Base-by-base conservation (phyloP, 2,329 filamentous ascomycete species). In the Curvularia spicifera region DNA sequence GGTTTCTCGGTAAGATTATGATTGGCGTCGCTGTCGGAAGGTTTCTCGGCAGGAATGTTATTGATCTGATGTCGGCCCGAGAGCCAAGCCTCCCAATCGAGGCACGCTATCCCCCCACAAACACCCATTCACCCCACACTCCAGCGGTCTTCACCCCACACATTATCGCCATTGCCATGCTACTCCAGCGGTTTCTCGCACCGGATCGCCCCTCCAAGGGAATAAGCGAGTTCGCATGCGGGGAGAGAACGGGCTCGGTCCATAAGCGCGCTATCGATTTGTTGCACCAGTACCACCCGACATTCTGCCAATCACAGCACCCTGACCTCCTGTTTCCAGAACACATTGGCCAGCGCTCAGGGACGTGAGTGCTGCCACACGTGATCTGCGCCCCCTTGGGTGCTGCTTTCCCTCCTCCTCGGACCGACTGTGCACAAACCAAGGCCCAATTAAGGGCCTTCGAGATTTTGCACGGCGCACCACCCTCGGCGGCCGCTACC, bases 381-480 rank as follows among this genome's bases (percentile, higher is more conserved):
- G 53, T 54, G 50, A 54, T 29, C 2, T 31, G 26, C 48, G 26
- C 33, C 12, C 13, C 15, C 33, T 18, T 20, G 10, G 29, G 39
- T n/a, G 28, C 18, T 20, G 31, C 29, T 35, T n/a, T 20, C 28
- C 28, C 49, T 40, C 61, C 7, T 20, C 65, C n/a, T 20, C 65
- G 68, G 65, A 15, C 65, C 68, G 66, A 60, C 53, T 53, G 51
- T 24, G 28, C 8, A 35, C 67, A 40, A 61, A 62, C 65, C 57
- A 56, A 6, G 5, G n/a, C 22, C 31, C 13, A 22, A 12, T 15
- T 26, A 7, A 6, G 20, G n/a, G 12, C 26, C 42, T 46, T 49
- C 49, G 49, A n/a, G 40, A 47, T 57, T 39, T 52, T 26, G 22
- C 22, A 43, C 53, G 56, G 58, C 46, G 49, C 18, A 24, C 22